A percentile compares a stretch with the other conserved stretches of the same genome.
Conservation (phyloP, 1,139 yeast species). For the Candida anutae region DNA sequence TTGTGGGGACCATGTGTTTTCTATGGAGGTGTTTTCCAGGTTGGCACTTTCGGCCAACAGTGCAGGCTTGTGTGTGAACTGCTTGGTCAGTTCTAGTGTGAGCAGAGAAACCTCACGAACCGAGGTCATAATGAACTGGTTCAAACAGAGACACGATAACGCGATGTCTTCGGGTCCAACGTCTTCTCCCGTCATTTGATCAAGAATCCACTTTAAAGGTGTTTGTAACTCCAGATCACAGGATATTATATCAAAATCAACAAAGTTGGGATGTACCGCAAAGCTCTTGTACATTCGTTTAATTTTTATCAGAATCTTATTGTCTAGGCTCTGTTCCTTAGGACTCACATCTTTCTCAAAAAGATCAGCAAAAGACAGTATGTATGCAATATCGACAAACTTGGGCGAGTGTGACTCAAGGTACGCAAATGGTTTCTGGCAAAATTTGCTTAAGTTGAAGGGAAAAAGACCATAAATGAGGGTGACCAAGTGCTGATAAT, state of each 20-base stretch:
- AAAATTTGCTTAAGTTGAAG: conserved; percentile 36
- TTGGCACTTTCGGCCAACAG: too few relatives aligned
- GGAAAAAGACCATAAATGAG: conserved; percentile 60
- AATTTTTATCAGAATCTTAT: conserved; percentile 6
- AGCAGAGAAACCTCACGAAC: too few relatives aligned
- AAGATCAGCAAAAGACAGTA: conserved; percentile 3
- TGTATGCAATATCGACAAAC: conserved; percentile 7
- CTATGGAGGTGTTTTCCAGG: too few relatives aligned
- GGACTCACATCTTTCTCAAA: conserved; percentile 5
- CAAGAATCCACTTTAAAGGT: conserved; percentile 27
- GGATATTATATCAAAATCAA: conserved; percentile 17
- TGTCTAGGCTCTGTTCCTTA: conserved; percentile 4
- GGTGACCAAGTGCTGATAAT: conserved; percentile 23
- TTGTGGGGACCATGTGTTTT: too few relatives aligned
- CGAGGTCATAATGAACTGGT: conserved; percentile 16
- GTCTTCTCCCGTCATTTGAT: conserved; percentile 11
- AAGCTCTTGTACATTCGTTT: conserved; percentile 14
- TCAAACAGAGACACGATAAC: conserved; percentile 24
- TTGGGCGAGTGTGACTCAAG: conserved; percentile 8
- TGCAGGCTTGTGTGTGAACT: too few relatives aligned
- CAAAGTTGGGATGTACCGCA: conserved; percentile 44
- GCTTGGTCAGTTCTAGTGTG: too few relatives aligned
- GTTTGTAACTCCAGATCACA: conserved; percentile 35
- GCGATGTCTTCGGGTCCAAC: conserved; percentile 26
- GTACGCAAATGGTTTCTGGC: conserved; percentile 28